Evolutionary conservation across 352 stramenopile genomes (phyloP).

Genomic region (Globisporangium emineosum): DNA sequence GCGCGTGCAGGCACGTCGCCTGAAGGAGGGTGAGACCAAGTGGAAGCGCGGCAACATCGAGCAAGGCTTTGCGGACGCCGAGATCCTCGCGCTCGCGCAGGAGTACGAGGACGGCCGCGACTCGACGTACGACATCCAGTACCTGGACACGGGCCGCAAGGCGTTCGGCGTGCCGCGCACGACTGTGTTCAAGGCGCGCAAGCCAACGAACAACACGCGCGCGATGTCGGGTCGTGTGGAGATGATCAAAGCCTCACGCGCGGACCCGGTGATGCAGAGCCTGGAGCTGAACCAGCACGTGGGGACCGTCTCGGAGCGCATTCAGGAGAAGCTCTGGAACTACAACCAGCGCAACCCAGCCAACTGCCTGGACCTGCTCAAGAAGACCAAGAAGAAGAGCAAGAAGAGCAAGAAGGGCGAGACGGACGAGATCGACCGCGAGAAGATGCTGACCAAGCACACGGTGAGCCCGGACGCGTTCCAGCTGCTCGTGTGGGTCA

Average conservation of each 20-base stretch:
- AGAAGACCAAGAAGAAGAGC: slow-evolving; percentile 66
- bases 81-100: slow-evolving; percentile 60
- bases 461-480: slow-evolving; percentile 75
- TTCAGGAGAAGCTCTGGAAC: slow-evolving; percentile 71
- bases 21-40: slow-evolving; percentile 78
- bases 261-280: slow-evolving; percentile 87
- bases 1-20: slow-evolving; percentile 59
- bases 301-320: slow-evolving; percentile 83
- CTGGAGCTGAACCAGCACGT: slow-evolving; percentile 83
- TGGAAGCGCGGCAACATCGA: slow-evolving; percentile 87
- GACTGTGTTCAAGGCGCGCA: slow-evolving; percentile 72
- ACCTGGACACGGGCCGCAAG: slow-evolving; percentile 81
- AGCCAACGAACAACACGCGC: slow-evolving; percentile 57
- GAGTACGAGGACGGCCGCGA: slow-evolving; percentile 66
- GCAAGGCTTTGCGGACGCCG: slow-evolving; percentile 60
- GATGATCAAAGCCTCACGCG: slow-evolving; percentile 63
- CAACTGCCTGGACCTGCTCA: slow-evolving; percentile 55
- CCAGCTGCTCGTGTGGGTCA: slow-evolving; percentile 96
- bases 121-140: slow-evolving; percentile 86
- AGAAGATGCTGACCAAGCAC: slow-evolving; percentile 80
- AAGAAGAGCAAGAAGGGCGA: slow-evolving; percentile 80
- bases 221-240: slow-evolving; percentile 82
- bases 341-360: slow-evolving; percentile 83
- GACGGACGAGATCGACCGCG: slow-evolving; percentile 46
- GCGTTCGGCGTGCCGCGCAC: slow-evolving; percentile 73